These are phyloP conservation scores for Daedaleopsis nitida DNA, from an alignment of 768 basidiomycete genomes.

Conservation along the genomic window DNA sequence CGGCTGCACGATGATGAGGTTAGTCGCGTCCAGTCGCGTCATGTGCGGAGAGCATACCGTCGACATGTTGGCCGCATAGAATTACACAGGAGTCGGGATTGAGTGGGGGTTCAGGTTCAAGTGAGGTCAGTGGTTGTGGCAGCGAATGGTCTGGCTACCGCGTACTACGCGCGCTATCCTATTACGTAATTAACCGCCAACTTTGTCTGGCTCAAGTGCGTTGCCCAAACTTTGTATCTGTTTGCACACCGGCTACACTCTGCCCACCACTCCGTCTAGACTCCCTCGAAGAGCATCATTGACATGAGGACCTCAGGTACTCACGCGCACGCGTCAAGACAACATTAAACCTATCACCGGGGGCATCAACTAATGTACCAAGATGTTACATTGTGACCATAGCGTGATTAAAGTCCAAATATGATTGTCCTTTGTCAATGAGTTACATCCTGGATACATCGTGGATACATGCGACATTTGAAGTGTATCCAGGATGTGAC, in stretches of 20 bases:
- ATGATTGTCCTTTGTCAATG: too few species aligned
- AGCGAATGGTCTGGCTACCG: neutral
- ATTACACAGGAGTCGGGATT: constrained; percentile 10
- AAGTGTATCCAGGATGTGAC: too few species aligned
- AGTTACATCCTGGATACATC: too few species aligned
- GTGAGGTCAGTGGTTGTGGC: constrained; percentile 5
- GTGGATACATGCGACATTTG: too few species aligned
- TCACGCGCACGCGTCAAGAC: neutral
- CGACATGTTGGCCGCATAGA: constrained; percentile 19
- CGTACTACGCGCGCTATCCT: neutral
- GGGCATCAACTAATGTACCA: too few species aligned
- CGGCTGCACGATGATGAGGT: neutral
- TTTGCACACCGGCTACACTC: neutral
- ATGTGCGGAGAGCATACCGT: constrained; percentile 2
- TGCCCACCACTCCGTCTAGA: neutral
- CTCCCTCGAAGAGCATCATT: too few species aligned
- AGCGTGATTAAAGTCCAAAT: too few species aligned
- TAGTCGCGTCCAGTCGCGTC: constrained; percentile 9
- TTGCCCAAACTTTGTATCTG: constrained; percentile 1
- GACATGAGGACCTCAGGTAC: neutral
- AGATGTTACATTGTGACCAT: too few species aligned
- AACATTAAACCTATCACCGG: neutral
- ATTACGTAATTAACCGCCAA: neutral
- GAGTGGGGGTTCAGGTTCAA: constrained; percentile 8
- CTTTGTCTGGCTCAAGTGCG: neutral